These are phyloP conservation scores for Gliomastix tumulicola DNA, from an alignment of 2,329 filamentous ascomycete genomes.

Conservation along the genomic window DNA sequence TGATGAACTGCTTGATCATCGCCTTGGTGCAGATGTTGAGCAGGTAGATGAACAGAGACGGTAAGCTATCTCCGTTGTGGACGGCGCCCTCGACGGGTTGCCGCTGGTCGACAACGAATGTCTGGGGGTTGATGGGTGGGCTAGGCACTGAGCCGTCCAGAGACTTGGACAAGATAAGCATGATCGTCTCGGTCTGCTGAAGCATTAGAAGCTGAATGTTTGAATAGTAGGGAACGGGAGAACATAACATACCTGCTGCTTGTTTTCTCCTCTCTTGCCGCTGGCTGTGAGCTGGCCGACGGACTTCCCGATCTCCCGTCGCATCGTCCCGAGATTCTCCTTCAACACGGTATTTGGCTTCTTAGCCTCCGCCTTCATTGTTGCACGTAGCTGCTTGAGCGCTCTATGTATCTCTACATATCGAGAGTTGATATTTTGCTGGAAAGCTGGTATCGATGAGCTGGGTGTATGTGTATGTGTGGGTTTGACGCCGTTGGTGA, in stretches of 20 bases:
- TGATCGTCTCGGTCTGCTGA: constrained; percentile 26
- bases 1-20: constrained; percentile 62
- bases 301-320: constrained; percentile 62
- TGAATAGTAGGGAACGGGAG: no score
- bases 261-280: constrained; percentile 57
- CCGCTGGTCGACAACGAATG: constrained; percentile 40
- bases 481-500: no score
- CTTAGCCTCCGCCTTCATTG: constrained; percentile 50
- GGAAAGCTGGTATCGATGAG: no score
- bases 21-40: constrained; percentile 71
- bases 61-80: constrained; percentile 47
- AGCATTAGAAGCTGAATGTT: background rate
- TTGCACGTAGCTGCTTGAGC: constrained; percentile 61
- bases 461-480: no score
- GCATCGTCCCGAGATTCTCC: constrained; percentile 61
- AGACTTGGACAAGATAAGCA: constrained; percentile 41
- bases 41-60: constrained; percentile 64
- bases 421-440: no score
- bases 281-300: constrained; percentile 70
- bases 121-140: constrained; percentile 43
- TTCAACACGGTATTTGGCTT: constrained; percentile 43
- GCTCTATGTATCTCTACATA: constrained; percentile 57
- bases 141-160: constrained; percentile 44
- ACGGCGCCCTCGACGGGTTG: constrained; percentile 39
- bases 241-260: constrained; percentile 26